These are phyloP conservation scores for Psilocybe subaeruginosa DNA, from an alignment of 768 basidiomycete genomes.

Conservation along the genomic window DNA sequence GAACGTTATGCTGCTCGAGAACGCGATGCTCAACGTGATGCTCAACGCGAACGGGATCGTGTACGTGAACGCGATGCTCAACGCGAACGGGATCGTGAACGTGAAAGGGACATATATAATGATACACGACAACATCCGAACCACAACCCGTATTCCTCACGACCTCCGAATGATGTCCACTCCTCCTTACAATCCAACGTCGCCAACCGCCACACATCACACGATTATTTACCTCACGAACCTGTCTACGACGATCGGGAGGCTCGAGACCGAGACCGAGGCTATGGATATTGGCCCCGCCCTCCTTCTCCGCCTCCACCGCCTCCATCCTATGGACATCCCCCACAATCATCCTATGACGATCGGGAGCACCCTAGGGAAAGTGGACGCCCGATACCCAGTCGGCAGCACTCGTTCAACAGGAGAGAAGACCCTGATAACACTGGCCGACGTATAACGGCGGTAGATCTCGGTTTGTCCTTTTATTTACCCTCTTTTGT, in stretches of 20 bases:
- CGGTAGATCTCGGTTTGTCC: background rate
- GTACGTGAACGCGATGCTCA: background rate
- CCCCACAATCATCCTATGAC: conserved; percentile 4
- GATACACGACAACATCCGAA: conserved; percentile 1
- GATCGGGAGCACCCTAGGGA: conserved; percentile 21
- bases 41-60: conserved; percentile 7
- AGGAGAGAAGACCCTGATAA: conserved; percentile 20
- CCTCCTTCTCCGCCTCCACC: background rate
- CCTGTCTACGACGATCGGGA: conserved; percentile 23
- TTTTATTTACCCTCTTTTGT: background rate
- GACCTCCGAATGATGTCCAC: background rate
- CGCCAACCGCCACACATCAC: conserved; percentile 15
- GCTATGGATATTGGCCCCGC: background rate
- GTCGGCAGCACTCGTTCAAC: conserved; percentile 20
- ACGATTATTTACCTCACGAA: conserved; percentile 19
- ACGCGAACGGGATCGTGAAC: conserved; percentile 11
- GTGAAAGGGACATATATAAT: conserved; percentile 6
- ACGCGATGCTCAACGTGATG: conserved; percentile 3
- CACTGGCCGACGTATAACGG: conserved; percentile 4
- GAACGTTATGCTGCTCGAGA: background rate
- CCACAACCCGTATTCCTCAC: background rate
- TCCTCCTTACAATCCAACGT: conserved; percentile 5
- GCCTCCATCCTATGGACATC: background rate
- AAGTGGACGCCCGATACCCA: conserved; percentile 15
- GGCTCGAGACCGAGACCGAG: background rate